Conservation (phyloP, 1,284 basidiomycete species). For the Ganoderma sp. region DNA sequence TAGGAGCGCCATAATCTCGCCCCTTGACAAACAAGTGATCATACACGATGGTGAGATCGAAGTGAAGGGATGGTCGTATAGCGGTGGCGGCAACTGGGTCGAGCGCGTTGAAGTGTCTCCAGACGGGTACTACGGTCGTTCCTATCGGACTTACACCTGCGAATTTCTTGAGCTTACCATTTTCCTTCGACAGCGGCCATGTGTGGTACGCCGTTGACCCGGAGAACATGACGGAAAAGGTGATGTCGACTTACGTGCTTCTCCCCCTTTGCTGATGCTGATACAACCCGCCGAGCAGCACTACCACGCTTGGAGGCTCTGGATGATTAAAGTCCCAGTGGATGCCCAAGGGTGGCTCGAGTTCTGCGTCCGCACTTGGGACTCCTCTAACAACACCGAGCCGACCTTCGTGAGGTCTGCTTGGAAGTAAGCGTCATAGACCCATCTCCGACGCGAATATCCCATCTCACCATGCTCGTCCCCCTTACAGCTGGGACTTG, state of each 20-base stretch:
- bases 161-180: neutral
- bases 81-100: conserved; percentile 62
- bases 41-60: conserved; percentile 55
- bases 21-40: conserved; percentile 52
- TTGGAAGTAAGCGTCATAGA: conserved; percentile 52
- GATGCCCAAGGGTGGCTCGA: conserved; percentile 65
- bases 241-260: conserved; percentile 19
- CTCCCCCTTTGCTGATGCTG: too few relatives aligned
- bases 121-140: conserved; percentile 49
- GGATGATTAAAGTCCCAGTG: conserved; percentile 58
- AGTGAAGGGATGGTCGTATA: conserved; percentile 60
- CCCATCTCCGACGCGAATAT: neutral
- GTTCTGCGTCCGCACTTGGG: conserved; percentile 64
- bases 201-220: conserved; percentile 56
- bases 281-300: conserved; percentile 41
- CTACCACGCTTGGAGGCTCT: conserved; percentile 61
- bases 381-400: conserved; percentile 63
- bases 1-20: conserved; percentile 58
- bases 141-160: too few relatives aligned
- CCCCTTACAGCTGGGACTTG: conserved; percentile 52
- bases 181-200: conserved; percentile 44
- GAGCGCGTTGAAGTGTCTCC: conserved; percentile 60
- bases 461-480: neutral
- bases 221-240: conserved; percentile 58
- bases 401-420: conserved; percentile 61